Base-by-base conservation (phyloP, 352 stramenopile species). In the Globisporangium lucens region DNA sequence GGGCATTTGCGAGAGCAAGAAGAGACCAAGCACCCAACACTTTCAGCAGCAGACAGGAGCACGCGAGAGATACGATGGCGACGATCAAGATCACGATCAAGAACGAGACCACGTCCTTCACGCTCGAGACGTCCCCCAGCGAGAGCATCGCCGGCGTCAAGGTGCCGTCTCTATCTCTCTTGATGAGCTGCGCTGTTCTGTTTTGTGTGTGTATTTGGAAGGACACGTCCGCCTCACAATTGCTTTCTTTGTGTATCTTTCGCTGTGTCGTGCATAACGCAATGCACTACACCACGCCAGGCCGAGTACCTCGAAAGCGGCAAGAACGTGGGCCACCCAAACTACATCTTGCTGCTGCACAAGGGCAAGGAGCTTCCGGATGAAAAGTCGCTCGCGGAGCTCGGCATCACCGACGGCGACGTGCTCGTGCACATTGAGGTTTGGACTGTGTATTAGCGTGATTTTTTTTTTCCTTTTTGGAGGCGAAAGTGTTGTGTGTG, bases 341-440 rank as follows among this genome's bases (percentile, higher is more conserved):
- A 90, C 72, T 94, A 86, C 67, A 90, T 96, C 56, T 63, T 94
- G 61, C 74, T 96, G 61, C 76, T 96, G 51, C 87, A 96, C 75
- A 94, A 93, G 65, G 88, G 88, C 67, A 92, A 92, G 67, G 87
- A 95, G 70, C 68, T 96, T 30, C 74, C 85, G 35, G 88, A 96
- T 62, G 88, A 95, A 57, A 96, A 96, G 81, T 90, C 86, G 68
- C 80, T 96, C 29, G 83, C 76, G 3, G 86, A 96, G 67, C 75
- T 89, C 29, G 80, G 81, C 52, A 91, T 91, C 75, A 79, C 78
- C 35, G 81, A 89, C 67, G 82, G 80, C 43, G 88, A 93, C 65
- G 81, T 94, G 66, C 75, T 96, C 30, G 87, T 96, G 47, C 87
- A 96, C 68, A 91, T 96, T 58, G 86, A 96, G 71, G 82, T 82